These are phyloP conservation scores for Zalaria obscura DNA, from an alignment of 2,329 filamentous ascomycete species.

Conservation along the genomic window DNA sequence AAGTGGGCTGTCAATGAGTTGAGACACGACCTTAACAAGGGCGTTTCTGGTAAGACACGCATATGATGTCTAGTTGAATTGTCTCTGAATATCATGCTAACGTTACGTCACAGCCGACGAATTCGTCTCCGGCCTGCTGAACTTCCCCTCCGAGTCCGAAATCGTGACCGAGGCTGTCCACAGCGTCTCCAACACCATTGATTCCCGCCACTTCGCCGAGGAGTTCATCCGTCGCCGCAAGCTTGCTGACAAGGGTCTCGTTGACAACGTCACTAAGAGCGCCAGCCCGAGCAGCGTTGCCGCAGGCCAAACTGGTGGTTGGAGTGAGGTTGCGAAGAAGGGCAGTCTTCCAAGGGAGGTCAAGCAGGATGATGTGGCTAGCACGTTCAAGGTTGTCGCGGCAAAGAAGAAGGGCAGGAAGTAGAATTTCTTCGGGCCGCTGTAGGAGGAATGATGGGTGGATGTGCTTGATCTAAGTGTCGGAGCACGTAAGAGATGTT, in stretches of 20 bases:
- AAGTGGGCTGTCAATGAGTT: conserved; percentile 83
- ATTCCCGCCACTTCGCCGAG: conserved; percentile 83
- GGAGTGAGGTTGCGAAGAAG: conserved; percentile 98
- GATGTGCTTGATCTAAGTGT: no score
- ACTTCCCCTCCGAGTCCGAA: conserved; percentile 61
- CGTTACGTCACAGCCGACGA: conserved; percentile 48
- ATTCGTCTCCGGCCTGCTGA: conserved; percentile 63
- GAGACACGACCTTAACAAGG: conserved; percentile 54
- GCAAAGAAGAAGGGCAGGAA: conserved; percentile 69
- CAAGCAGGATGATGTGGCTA: conserved; percentile 28
- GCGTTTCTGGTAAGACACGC: conserved; percentile 46
- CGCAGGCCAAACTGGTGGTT: conserved; percentile 48
- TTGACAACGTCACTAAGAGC: conserved; percentile 44
- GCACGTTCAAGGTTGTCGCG: conserved; percentile 79
- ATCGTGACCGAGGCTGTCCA: conserved; percentile 88
- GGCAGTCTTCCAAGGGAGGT: conserved; percentile 31
- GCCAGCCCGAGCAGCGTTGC: conserved; percentile 36
- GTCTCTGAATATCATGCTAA: neutral
- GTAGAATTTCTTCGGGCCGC: conserved; percentile 5
- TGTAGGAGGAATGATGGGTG: no score
- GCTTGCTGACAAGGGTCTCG: conserved; percentile 80
- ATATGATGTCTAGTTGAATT: neutral
- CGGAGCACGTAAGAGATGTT: no score
- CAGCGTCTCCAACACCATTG: conserved; percentile 72
- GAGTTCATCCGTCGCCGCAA: conserved; percentile 90